Percentiles rank a stretch among this genome's conserved stretches.
Conservation (phyloP, 1,284 basidiomycete genomes). For the Porogramme epimiltina region DNA sequence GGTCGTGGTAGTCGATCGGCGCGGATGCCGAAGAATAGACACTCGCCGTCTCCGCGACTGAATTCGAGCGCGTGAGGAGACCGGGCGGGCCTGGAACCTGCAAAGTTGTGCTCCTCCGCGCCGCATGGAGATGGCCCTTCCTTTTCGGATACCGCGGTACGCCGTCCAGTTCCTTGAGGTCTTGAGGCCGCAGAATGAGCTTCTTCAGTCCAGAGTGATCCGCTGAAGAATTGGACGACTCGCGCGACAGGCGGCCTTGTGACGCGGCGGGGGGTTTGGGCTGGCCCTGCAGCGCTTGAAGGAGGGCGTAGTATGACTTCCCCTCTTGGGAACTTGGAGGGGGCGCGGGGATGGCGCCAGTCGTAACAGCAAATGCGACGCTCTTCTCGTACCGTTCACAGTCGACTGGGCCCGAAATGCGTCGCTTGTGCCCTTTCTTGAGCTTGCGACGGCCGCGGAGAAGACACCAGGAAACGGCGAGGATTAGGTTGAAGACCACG, state of each 20-base stretch:
- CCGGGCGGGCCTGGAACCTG: constrained; percentile 2
- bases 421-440: constrained; percentile 8
- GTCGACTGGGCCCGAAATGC: constrained; percentile 11
- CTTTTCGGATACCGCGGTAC: constrained; percentile 15
- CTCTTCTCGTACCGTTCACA: constrained; percentile 19
- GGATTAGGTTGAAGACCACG: constrained; percentile 23
- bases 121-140: constrained; percentile 8
- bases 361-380: constrained; percentile 10
- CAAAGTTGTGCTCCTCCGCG: constrained; percentile 8
- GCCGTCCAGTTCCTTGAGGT: constrained; percentile 15
- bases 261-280: constrained; percentile 1
- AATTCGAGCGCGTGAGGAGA: constrained; percentile 19
- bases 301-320: constrained; percentile 17
- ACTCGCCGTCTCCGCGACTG: constrained; percentile 36
- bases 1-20: constrained; percentile 32
- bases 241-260: constrained; percentile 9
- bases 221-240: constrained; percentile 10
- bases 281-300: constrained; percentile 17
- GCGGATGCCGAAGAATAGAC: constrained; percentile 43
- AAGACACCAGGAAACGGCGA: constrained; percentile 22
- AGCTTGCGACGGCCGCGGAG: constrained; percentile 13
- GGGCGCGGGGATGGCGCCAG: constrained; percentile 6
- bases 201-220: constrained; percentile 8
- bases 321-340: constrained; percentile 1
- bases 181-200: constrained; percentile 17